phyloP scores from a whole-genome alignment of 306 rosid species.

The Oxytropis ochrocephala region DNA sequence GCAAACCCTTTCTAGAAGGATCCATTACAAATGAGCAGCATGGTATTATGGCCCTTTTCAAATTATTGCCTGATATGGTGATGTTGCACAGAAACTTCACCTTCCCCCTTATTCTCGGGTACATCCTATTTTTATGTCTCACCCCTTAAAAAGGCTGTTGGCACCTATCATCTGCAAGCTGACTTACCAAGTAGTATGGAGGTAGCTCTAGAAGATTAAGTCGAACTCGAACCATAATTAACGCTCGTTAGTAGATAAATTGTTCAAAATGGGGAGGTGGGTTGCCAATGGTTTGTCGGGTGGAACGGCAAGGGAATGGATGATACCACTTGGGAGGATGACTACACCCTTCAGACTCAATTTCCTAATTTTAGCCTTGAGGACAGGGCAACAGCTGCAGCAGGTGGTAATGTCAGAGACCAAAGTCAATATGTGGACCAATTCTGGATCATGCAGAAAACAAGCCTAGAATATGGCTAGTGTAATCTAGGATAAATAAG shows the following conservation, averaged over 20 bases:
- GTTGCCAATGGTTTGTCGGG: neutral
- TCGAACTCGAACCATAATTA: neutral
- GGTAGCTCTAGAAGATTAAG: neutral
- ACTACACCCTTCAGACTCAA: neutral
- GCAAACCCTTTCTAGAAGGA: neutral
- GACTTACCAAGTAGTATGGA: neutral
- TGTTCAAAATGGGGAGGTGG: neutral
- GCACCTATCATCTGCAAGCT: neutral
- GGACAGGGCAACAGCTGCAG: neutral
- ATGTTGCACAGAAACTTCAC: neutral
- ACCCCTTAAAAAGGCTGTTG: neutral
- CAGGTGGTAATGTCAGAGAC: neutral
- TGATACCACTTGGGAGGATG: neutral
- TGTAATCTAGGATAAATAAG: neutral
- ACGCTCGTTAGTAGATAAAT: neutral
- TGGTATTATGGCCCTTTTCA: neutral
- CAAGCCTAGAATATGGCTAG: neutral
- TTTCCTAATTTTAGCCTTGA: neutral
- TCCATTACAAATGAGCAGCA: neutral
- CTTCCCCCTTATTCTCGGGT: neutral
- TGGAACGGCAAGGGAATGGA: neutral
- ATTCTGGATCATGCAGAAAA: neutral
- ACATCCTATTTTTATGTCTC: neutral
- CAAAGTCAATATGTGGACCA: neutral
- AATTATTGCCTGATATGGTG: neutral